Conservation (phyloP, 139 green algal genomes). For the Chlamydomonas eustigma region DNA sequence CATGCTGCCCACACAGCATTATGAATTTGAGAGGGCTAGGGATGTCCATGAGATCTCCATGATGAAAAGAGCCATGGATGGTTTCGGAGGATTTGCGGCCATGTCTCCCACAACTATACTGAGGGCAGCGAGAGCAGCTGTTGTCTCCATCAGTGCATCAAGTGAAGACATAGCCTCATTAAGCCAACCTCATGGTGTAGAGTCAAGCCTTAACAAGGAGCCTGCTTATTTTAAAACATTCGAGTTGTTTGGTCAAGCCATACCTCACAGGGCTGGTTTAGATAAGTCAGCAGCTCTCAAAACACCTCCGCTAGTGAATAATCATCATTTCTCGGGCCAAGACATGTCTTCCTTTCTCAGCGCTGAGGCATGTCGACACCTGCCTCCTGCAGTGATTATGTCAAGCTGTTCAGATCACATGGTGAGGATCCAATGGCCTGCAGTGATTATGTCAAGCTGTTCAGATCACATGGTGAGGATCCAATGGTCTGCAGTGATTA, state of each 20-base stretch:
- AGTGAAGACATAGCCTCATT: background rate
- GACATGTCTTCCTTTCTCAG: background rate
- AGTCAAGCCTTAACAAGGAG: too few relatives aligned
- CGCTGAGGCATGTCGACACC: background rate
- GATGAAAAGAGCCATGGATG: conserved; percentile 78
- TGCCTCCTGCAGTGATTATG: conserved; percentile 31
- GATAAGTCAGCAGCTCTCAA: too few relatives aligned
- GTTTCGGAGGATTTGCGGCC: conserved; percentile 45
- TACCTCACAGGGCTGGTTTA: background rate
- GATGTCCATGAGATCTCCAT: conserved; percentile 72
- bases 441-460: too few relatives aligned
- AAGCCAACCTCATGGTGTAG: too few relatives aligned
- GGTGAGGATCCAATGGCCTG: too few relatives aligned
- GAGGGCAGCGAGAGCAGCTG: background rate
- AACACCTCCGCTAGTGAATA: background rate
- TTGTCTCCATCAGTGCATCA: background rate
- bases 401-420: conserved; percentile 32
- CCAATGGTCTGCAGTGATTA: too few relatives aligned
- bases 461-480: too few relatives aligned
- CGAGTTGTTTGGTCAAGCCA: background rate
- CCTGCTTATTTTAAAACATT: background rate
- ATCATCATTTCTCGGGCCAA: background rate
- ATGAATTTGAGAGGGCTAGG: conserved; percentile 65
- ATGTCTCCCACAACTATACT: conserved; percentile 53
- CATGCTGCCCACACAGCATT: conserved; percentile 66